A percentile compares a stretch with the other conserved stretches of the same genome.
Conservation (phyloP, 2,329 filamentous ascomycete genomes). For the Trichophyton benhamiae region DNA sequence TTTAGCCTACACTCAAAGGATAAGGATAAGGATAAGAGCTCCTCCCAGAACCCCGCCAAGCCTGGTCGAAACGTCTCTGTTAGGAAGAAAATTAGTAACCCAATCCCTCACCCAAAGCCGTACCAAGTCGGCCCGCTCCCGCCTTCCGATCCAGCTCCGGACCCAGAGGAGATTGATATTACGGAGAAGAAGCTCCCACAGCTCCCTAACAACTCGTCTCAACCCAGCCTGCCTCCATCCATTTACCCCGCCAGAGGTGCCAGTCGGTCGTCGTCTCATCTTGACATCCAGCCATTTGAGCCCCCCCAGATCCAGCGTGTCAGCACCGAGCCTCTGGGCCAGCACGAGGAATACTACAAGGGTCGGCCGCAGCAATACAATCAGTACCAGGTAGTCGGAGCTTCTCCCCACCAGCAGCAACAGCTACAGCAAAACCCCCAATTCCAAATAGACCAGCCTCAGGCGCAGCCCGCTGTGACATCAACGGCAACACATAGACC, state of each 20-base stretch:
- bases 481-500: slow-evolving; percentile 7
- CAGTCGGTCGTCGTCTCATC: slow-evolving; percentile 14
- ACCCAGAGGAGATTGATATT: slow-evolving; percentile 7
- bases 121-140: slow-evolving; percentile 3
- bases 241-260: slow-evolving; percentile 13
- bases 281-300: slow-evolving; percentile 13
- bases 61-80: slow-evolving; percentile 20
- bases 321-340: slow-evolving; percentile 13
- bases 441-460: slow-evolving; percentile 17
- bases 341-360: slow-evolving; percentile 14
- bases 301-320: slow-evolving; percentile 14
- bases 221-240: slow-evolving; percentile 4
- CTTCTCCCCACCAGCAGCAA: slow-evolving; percentile 4
- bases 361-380: slow-evolving; percentile 15
- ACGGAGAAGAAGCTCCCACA: slow-evolving; percentile 7
- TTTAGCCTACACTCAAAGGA: slow-evolving; percentile 17
- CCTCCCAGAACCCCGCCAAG: slow-evolving; percentile 8
- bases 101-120: slow-evolving; percentile 7
- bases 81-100: slow-evolving; percentile 16
- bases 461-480: slow-evolving; percentile 11
- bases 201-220: slow-evolving; percentile 9
- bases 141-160: slow-evolving; percentile 8
- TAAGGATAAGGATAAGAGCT: slow-evolving; percentile 9
- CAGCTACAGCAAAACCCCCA: slow-evolving; percentile 9
- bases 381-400: slow-evolving; percentile 12